Base-by-base conservation (phyloP, 2,329 filamentous ascomycete species). In the Exserohilum turcica region DNA sequence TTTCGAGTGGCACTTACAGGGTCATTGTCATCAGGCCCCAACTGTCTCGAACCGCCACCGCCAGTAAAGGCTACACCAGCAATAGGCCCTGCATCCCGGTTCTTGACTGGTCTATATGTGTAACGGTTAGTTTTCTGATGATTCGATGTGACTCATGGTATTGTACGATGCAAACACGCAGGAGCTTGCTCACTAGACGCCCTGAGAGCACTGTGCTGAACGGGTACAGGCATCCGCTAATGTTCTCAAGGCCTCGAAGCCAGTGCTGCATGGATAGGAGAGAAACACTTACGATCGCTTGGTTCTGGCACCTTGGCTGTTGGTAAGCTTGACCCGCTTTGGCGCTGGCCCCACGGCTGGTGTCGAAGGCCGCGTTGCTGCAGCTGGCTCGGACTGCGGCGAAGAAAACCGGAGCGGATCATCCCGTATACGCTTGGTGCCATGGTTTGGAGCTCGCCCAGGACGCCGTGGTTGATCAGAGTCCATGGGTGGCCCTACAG, bases 101-200 rank as follows among this genome's bases (percentile, higher is more conserved):
- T 91, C 79, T 92, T 92, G 74, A 88, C 82, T 38, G 89, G 89
- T 62, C 89, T 92, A 71, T 58, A 54, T 60, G 64, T 68, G 60
- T 47, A 61, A 67, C 48, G 63, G 56, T 70, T 70, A 73, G 70
- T 61, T 63, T 56, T 60, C 36, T 65, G 57, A 59, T 64, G 61
- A 63, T 61, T 64, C 57, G 61, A 61, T 55, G 48, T 51, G 48
- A 53, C 49, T 56, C 57, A 45, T 43, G 44, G 36, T 48, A 52
- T 54, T 48, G 48, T 61, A 48, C 47, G 43, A 57, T 58, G 60
- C 61, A 62, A 67, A 68, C 65, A 65, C 63, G 60, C 65, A 55
- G 65, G 61, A 63, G 65, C 64, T 61, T 67, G 67, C 67, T 68
- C 48, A 67, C 60, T 70, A 66, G 66, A 68, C 56, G 54, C 62